Conservation (phyloP, 1,139 yeast species). For the Eremothecium sinecaudum region DNA sequence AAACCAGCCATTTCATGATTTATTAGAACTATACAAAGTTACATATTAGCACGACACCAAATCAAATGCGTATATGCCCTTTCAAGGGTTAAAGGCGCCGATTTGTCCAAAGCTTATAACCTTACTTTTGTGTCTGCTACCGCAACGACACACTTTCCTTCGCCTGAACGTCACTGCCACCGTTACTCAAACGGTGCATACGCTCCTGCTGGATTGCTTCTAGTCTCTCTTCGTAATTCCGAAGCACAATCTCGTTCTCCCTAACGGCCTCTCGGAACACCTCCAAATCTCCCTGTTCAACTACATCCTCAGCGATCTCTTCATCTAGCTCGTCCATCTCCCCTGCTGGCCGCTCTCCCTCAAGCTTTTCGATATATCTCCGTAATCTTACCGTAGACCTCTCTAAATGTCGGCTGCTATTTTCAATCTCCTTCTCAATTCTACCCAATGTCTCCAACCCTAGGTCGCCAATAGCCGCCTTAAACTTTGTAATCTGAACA, state of each 20-base stretch:
- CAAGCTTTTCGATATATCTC: conserved; percentile 24
- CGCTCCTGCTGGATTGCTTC: conserved; percentile 30
- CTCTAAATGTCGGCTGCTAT: conserved; percentile 30
- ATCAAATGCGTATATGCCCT: too few relatives aligned
- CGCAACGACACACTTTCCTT: too few relatives aligned
- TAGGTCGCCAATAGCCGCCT: conserved; percentile 30
- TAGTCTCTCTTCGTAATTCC: conserved; percentile 31
- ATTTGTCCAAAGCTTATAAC: too few relatives aligned
- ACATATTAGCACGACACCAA: too few relatives aligned
- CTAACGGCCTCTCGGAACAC: conserved; percentile 31
- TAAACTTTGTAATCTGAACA: conserved; percentile 33
- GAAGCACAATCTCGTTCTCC: conserved; percentile 32
- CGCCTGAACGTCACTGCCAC: too few relatives aligned
- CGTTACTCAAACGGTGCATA: conserved; percentile 11
- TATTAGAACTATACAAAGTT: too few relatives aligned
- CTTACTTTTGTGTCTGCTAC: too few relatives aligned
- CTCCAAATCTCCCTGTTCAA: conserved; percentile 26
- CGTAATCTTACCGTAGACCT: conserved; percentile 32
- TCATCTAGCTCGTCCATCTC: conserved; percentile 18
- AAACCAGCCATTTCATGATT: not conserved
- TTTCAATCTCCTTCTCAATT: conserved; percentile 26
- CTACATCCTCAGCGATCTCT: conserved; percentile 21
- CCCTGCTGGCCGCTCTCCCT: conserved; percentile 17
- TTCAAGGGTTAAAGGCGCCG: too few relatives aligned
- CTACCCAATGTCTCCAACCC: conserved; percentile 27